Base-by-base conservation (phyloP, 2,329 filamentous ascomycete species). In the Monilinia fructicola region DNA sequence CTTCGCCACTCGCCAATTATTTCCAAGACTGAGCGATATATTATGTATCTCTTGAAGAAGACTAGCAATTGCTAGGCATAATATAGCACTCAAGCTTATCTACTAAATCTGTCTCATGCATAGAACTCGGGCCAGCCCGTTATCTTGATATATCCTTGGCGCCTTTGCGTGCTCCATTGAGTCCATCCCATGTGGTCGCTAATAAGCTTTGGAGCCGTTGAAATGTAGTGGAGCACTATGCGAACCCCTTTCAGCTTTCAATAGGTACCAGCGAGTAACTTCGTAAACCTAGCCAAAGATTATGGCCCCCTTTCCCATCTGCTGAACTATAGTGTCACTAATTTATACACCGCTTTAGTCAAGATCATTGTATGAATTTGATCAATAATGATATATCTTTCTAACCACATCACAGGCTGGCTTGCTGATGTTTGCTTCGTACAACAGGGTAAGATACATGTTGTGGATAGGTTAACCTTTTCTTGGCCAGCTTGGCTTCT, bases 211-310 rank as follows among this genome's bases (percentile, higher is more conserved):
- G 31, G 5, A 35, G 11, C 58, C 44, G 44, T 60, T 60, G 14
- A 23, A 50, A 38, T 26, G 58, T 44, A 38, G 58, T 60, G 58
- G 58, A 60, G 58, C 31, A 60, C 44, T 50, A 60, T 60, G 58
- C 58, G 58, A 60, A 38, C 58, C 58, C 58, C 58, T 60, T 60
- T 60, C 56, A 60, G 31, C 21, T 50, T 23, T 26, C 4, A 14
- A 21, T 38, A 23, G 6, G 35, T 35, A 16, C 31, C 48, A 42
- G 40, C 40, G 40, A 42, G 40, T 28, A 16, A 16, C 40, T 5
- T 52, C 48, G 48, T 52, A 28, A 52, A 52, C 12, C 4, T 0
- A 6, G 14, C n/a, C 31, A 35, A 60, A 50, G 18, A 16, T 16
- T 10, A 21, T 50, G 18, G 4, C 31, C n/a, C 35, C 44, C 14